phyloP scores from a whole-genome alignment of 1,284 basidiomycete species.

The Ustilago cynodontis region DNA sequence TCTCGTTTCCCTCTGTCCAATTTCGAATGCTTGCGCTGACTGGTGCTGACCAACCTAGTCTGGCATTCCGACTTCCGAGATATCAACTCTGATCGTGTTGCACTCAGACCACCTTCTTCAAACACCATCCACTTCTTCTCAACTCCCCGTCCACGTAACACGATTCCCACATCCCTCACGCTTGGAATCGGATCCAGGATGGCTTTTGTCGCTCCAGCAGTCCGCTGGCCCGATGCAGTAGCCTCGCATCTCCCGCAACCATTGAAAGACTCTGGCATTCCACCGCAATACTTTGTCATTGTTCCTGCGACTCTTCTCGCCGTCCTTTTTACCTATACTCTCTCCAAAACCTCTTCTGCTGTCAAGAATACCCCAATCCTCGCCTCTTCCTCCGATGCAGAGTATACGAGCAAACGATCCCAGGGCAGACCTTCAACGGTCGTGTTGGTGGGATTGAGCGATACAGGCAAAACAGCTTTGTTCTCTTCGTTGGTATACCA shows the following conservation, averaged over 20 bases:
- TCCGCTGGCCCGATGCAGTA: slow-evolving; percentile 55
- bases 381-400: neutral
- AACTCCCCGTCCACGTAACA: too few relatives aligned
- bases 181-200: slow-evolving; percentile 3
- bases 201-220: slow-evolving; percentile 43
- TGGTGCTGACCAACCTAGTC: slow-evolving; percentile 21
- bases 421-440: slow-evolving; percentile 42
- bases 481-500: slow-evolving; percentile 61
- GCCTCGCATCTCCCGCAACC: slow-evolving; percentile 40
- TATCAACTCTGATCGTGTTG: neutral
- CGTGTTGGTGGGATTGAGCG: slow-evolving; percentile 57
- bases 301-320: slow-evolving; percentile 51
- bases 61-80: slow-evolving; percentile 24
- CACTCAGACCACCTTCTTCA: slow-evolving; percentile 5
- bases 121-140: neutral
- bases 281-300: slow-evolving; percentile 50
- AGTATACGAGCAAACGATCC: slow-evolving; percentile 28
- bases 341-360: slow-evolving; percentile 37
- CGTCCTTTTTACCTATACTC: slow-evolving; percentile 46
- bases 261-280: slow-evolving; percentile 35
- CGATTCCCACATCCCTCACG: neutral
- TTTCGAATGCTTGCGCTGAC: slow-evolving; percentile 9
- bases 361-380: slow-evolving; percentile 18
- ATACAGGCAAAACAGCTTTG: slow-evolving; percentile 64
- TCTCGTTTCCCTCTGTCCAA: neutral